Evolutionary conservation across 2,329 filamentous ascomycete species (phyloP).

Genomic region (Monilinia fructicola): DNA sequence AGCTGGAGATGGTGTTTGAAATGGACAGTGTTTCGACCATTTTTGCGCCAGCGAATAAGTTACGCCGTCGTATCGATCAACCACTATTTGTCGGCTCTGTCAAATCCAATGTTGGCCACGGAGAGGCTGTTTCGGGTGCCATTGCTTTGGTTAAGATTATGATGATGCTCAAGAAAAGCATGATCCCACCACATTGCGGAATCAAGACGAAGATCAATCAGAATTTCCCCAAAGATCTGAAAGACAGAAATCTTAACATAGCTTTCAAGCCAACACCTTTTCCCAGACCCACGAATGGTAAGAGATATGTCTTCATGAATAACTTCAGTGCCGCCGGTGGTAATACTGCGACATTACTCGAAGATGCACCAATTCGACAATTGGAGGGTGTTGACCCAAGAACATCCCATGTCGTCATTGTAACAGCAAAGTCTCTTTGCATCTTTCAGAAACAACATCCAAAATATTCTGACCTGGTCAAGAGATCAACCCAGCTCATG

Average conservation of each 20-base stretch:
- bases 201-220: slow-evolving; percentile 40
- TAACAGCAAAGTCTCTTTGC: slow-evolving; percentile 22
- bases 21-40: slow-evolving; percentile 24
- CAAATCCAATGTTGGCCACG: slow-evolving; percentile 25
- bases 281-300: slow-evolving; percentile 41
- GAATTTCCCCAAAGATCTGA: slow-evolving; percentile 39
- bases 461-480: slow-evolving; percentile 14
- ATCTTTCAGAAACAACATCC: slow-evolving; percentile 24
- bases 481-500: slow-evolving; percentile 20
- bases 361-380: slow-evolving; percentile 28
- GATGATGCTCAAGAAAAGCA: slow-evolving; percentile 35
- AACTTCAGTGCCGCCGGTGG: slow-evolving; percentile 47
- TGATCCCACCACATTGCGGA: slow-evolving; percentile 34
- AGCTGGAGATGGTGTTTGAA: slow-evolving; percentile 24
- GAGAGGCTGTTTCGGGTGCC: slow-evolving; percentile 31
- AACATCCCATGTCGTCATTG: slow-evolving; percentile 22
- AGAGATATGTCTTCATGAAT: slow-evolving; percentile 47
- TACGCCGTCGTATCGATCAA: slow-evolving; percentile 25
- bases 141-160: slow-evolving; percentile 37
- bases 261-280: slow-evolving; percentile 29
- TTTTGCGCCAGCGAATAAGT: slow-evolving; percentile 33
- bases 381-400: slow-evolving; percentile 13
- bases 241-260: slow-evolving; percentile 38
- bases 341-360: slow-evolving; percentile 31
- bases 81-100: slow-evolving; percentile 23